Base-by-base conservation (phyloP, 2,329 filamentous ascomycete genomes). In the Fusarium domesticum region DNA sequence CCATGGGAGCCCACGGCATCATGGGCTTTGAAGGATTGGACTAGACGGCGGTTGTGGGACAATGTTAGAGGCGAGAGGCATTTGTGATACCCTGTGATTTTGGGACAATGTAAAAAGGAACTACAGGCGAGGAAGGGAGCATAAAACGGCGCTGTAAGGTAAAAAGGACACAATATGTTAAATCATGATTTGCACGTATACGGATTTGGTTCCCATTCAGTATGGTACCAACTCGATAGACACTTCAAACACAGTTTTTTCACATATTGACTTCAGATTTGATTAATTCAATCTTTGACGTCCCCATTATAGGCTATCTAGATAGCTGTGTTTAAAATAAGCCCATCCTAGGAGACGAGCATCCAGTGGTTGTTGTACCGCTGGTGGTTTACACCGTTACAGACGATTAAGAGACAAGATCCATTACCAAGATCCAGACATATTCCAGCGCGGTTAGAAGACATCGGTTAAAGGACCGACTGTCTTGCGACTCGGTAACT, bases 1-100 rank as follows among this genome's bases (percentile, higher is more conserved):
- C 73, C 11, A 72, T 71, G 64, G 75, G 75, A 16, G 72, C 73
- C 3, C 74, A 78, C 35, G 75, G 75, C 37, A 67, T 78, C n/a
- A 56, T 77, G 51, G 71, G 70, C 5, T 76, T 78, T 47, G 70
- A 73, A 11, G 73, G 70, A 6, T 45, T 77, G 51, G 73, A 76
- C 45, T 76, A 41, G 33, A 20, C 14, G 17, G 14, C 30, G 37
- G 18, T 28, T 36, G 20, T 35, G 32, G 20, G 8, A 11, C 16
- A 2, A 16, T 39, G 30, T 5, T 23, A 38, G 25, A 40, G 42
- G 30, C 10, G 33, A 50, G 18, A 38, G 37, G 20, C 16, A 10
- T 37, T 51, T 51, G 37, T 37, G 51, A 53, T 53, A 53, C 51
- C 50, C 51, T 20, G 18, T 43, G 30, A 33, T 42, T 28, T 28